Base-by-base conservation (phyloP, 345 rosid genomes). In the Salix caprea region DNA sequence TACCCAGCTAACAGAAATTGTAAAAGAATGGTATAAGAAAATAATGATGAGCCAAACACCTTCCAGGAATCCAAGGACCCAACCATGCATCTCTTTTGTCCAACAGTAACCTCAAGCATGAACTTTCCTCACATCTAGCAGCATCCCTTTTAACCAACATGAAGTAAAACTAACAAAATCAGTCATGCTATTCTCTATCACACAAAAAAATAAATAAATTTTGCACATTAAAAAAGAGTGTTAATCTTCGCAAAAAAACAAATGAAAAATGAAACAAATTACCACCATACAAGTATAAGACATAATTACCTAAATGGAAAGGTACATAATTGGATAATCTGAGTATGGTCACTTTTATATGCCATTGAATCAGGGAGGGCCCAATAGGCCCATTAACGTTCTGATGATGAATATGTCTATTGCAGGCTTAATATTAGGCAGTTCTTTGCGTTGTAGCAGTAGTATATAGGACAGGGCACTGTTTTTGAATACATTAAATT, bases 41-140 rank as follows among this genome's bases (percentile, higher is more conserved):
- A 74, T 71, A 11, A 44, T 44, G 48, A 69, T 77, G 78, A 82
- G 76, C 15, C 34, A 84, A 75, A 77, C 66, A 94, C 98, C 98
- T 94, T 84, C 98, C 99, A 85, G 98, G 99, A 85, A 87, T 87
- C 96, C 94, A 91, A 76, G 99, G 99, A 77, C 98, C 99, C 86
- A 95, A 82, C 90, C 97, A 93, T 72, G 96, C 92, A 81, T 95
- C 99, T 89, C 97, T 88, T 87, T 88, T 95, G 84, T 95, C 98
- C 68, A 95, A 87, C 84, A 95, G 86, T 69, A 72, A 79, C 84
- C 86, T 91, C 86, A 95, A 89, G 89, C 97, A 88, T 71, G 99
- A 88, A 87, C 96, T 91, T 84, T 95, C 97, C 78, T 93, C 96
- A 28, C 88, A 93, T 81, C 83, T 89, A 70, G 93, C 86, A 83